Evolutionary conservation across 2,329 filamentous ascomycete genomes (phyloP).

Genomic region (Colletotrichum truncatum): DNA sequence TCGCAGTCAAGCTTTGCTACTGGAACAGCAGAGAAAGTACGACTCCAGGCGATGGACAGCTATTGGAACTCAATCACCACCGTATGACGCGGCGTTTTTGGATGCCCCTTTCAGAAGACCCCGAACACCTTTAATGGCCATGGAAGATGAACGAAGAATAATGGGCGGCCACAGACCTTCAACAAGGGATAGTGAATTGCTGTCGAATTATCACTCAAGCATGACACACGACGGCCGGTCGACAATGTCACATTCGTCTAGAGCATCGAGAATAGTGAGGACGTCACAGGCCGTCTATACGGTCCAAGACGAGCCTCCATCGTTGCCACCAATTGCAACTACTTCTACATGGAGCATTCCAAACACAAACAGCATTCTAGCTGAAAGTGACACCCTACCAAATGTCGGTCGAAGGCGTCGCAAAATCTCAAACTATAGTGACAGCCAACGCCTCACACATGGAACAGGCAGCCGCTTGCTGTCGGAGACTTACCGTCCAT

Average conservation of each 20-base stretch:
- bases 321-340: not conserved
- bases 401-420: slow-evolving; percentile 11
- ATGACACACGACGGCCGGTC: not conserved
- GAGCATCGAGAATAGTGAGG: not conserved
- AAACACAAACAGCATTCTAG: not conserved
- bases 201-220: not conserved
- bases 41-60: slow-evolving; percentile 19
- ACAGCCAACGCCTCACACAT: not conserved
- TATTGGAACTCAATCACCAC: slow-evolving; percentile 11
- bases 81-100: not conserved
- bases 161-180: not conserved
- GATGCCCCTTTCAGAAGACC: not conserved
- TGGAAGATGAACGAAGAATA: slow-evolving; percentile 17
- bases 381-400: slow-evolving; percentile 5
- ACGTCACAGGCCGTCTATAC: not conserved
- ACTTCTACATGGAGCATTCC: not conserved
- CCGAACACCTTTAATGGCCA: slow-evolving; percentile 13
- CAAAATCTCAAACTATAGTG: not conserved
- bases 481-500: not conserved
- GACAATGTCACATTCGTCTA: not conserved
- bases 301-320: not conserved
- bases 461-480: not conserved
- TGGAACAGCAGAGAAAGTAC: not conserved
- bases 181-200: not conserved
- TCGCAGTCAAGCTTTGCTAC: not conserved